Base-by-base conservation (phyloP, 208 protist species). In the Wallacemonas sp. region DNA sequence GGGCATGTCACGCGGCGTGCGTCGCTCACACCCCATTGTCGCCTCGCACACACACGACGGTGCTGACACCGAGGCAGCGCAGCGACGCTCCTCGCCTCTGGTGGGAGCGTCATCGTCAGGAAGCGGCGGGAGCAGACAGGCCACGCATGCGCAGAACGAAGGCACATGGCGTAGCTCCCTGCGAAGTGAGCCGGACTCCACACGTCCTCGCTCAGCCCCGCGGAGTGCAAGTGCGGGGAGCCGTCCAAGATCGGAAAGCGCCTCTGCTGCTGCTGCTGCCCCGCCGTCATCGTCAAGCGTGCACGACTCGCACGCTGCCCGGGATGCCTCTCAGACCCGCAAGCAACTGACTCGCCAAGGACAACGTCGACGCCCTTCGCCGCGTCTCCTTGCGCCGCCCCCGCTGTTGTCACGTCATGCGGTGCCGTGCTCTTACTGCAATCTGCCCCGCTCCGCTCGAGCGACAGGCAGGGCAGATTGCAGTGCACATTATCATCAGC, bases 361-460 rank as follows among this genome's bases (percentile, higher is more conserved):
- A n/a, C n/a, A n/a, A n/a, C 22, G 14, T 0, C 42, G 59, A 46
- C 59, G 59, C 2, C 24, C 21, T 5, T 33, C 59, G 0, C 39
- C 42, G 17, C 34, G 59, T 9, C 15, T 17, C 27, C 19, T 34
- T 17, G 12, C 17, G 12, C 61, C 11, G 11, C 44, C 42, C 38
- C 49, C 51, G 30, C 51, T 58, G 14, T 31, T 69, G 19, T 53
- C 64, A 5, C 49, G 64, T 2, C 64, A 69, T 41, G 42, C 45
- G 1, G 45, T 69, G 28, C 64, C 64, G 5, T 69, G 64, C 51
- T 69, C 64, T 15, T 41, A 61, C 24, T 44, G 34, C 42, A 6
- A 31, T 22, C 26, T 11, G 9, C 5, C 17, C 44, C 17, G 44
- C 5, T 9, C 47, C 14, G 47, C 47, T n/a, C 1, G 24, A 9